Conservation (phyloP, 106 monocot species). For the Allium fistulosum region DNA sequence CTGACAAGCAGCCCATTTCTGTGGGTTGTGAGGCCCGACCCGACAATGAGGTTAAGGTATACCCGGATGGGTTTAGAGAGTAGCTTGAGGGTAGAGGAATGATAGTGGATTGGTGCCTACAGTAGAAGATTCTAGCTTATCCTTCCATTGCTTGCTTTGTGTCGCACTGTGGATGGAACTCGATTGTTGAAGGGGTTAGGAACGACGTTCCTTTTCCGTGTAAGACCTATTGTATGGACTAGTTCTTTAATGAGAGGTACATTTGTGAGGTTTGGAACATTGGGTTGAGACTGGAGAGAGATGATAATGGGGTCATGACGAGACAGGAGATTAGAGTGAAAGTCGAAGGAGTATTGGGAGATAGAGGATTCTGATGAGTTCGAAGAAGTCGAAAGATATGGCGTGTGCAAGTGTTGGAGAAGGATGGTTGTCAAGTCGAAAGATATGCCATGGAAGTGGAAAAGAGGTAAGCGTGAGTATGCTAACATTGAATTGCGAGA, state of each 20-base stretch:
- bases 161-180: constrained; percentile 60
- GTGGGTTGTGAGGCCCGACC: constrained; percentile 48
- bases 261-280: too few relatives aligned
- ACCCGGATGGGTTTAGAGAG: constrained; percentile 11
- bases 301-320: too few relatives aligned
- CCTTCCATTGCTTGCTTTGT: constrained; percentile 48
- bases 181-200: constrained; percentile 34
- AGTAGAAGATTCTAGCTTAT: constrained; percentile 40
- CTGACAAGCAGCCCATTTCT: constrained; percentile 29
- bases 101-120: constrained; percentile 30
- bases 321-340: too few relatives aligned
- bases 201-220: constrained; percentile 56
- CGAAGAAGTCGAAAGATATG: too few relatives aligned
- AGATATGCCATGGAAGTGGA: too few relatives aligned
- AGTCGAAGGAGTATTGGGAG: too few relatives aligned
- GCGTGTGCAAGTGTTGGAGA: too few relatives aligned
- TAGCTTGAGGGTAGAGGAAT: constrained; percentile 11
- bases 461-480: too few relatives aligned
- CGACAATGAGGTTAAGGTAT: constrained; percentile 17
- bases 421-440: too few relatives aligned
- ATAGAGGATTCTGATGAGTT: too few relatives aligned
- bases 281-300: too few relatives aligned
- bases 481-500: too few relatives aligned
- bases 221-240: constrained; percentile 46
- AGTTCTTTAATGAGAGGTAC: constrained; percentile 11